These are phyloP conservation scores for Colletotrichum spinosum DNA, from an alignment of 2,329 filamentous ascomycete genomes.

Conservation along the genomic window DNA sequence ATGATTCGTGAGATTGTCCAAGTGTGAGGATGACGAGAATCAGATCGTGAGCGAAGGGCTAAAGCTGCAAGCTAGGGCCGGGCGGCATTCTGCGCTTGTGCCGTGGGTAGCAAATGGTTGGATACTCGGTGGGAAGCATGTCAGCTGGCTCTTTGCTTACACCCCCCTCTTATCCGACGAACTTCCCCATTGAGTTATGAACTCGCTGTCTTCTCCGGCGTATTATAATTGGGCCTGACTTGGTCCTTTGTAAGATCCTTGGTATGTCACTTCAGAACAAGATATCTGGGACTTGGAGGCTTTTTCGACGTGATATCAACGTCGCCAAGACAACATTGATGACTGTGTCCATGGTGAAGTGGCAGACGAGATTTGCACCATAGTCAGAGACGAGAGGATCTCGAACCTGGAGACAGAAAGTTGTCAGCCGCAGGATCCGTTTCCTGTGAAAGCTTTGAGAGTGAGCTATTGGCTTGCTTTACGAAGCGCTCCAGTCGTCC, in stretches of 20 bases:
- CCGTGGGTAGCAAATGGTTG: constrained; percentile 13
- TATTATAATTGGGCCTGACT: no score
- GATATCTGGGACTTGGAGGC: no score
- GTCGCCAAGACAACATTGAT: neutral
- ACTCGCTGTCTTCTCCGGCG: no score
- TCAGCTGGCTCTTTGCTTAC: constrained; percentile 35
- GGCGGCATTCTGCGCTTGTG: constrained; percentile 3
- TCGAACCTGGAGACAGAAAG: neutral
- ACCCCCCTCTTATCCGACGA: constrained; percentile 8
- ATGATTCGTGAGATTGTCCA: constrained; percentile 1
- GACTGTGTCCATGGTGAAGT: neutral
- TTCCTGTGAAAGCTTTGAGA: constrained; percentile 2
- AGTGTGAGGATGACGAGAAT: neutral
- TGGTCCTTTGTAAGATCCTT: no score
- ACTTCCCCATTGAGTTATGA: neutral
- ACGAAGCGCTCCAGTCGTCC: constrained; percentile 13
- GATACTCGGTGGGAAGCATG: constrained; percentile 10
- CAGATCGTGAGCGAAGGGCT: constrained; percentile 10
- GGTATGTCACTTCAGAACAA: neutral
- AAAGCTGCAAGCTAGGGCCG: constrained; percentile 5
- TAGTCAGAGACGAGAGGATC: constrained; percentile 12
- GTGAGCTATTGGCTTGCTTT: constrained; percentile 26
- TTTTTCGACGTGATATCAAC: neutral
- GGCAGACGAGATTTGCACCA: neutral
- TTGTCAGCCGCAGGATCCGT: constrained; percentile 27